phyloP scores from a whole-genome alignment of 345 rosid species.

The Ricinus communis region DNA sequence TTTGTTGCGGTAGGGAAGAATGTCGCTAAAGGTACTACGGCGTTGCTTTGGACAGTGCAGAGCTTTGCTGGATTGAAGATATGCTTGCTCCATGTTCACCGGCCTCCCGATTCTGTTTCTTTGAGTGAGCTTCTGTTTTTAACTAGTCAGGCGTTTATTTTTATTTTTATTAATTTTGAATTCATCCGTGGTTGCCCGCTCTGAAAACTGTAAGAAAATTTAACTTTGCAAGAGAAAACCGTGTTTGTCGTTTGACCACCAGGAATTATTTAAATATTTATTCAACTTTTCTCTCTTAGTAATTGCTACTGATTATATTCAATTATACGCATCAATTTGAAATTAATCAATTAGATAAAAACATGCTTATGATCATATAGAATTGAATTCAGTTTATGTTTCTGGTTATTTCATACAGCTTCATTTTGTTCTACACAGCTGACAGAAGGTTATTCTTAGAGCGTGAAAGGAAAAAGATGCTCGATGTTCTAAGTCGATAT shows the following conservation, averaged over 20 bases:
- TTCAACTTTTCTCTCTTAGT: too few relatives aligned
- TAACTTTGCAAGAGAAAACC: slow-evolving; percentile 4
- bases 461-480: slow-evolving; percentile 51
- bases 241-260: neutral
- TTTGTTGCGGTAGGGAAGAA: slow-evolving; percentile 78
- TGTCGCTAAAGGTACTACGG: slow-evolving; percentile 53
- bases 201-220: slow-evolving; percentile 1
- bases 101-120: slow-evolving; percentile 39
- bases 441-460: slow-evolving; percentile 50
- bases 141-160: neutral
- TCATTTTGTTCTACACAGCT: slow-evolving; percentile 29
- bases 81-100: slow-evolving; percentile 76
- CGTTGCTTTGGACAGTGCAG: slow-evolving; percentile 65
- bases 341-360: neutral
- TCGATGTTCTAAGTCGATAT: slow-evolving; percentile 51
- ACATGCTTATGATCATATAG: neutral
- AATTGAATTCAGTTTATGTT: neutral
- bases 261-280: slow-evolving; percentile 7
- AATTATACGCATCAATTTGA: too few relatives aligned
- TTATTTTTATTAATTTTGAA: neutral
- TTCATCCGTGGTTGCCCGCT: slow-evolving; percentile 10
- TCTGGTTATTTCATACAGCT: neutral
- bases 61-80: slow-evolving; percentile 68
- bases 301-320: too few relatives aligned
- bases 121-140: slow-evolving; percentile 49